Percentiles rank a stretch among this genome's conserved stretches.
Evolutionary conservation across 2,329 filamentous ascomycete genomes (phyloP).

Genomic region (Amauroascus verrucosus): DNA sequence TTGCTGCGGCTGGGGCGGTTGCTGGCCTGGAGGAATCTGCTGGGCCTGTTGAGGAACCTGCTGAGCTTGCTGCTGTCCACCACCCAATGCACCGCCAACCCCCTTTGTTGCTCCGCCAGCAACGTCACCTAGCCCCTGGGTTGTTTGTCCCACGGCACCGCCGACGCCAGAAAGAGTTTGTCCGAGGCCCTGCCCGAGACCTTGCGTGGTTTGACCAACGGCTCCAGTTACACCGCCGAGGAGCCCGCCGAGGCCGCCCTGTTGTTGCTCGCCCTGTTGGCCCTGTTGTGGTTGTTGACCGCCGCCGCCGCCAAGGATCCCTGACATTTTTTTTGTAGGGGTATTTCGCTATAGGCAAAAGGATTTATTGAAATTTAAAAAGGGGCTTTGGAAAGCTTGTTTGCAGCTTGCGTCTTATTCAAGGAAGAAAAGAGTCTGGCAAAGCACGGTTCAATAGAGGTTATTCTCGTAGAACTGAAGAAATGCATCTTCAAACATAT

Average conservation of each 20-base stretch:
- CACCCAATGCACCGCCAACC: constrained; percentile 10
- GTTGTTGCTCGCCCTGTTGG: constrained; percentile 7
- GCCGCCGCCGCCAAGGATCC: constrained; percentile 8
- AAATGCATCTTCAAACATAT: no score
- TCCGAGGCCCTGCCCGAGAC: constrained; percentile 10
- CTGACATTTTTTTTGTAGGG: constrained; percentile 5
- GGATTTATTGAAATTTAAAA: neutral
- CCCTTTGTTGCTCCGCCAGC: constrained; percentile 10
- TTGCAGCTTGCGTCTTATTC: neutral
- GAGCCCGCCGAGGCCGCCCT: constrained; percentile 6
- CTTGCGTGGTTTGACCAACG: constrained; percentile 10
- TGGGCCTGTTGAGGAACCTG: constrained; percentile 6
- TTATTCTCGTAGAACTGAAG: neutral
- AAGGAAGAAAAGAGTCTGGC: neutral
- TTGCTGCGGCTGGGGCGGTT: constrained; percentile 4
- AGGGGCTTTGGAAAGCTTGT: neutral
- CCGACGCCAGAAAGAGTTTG: constrained; percentile 11
- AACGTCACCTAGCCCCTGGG: constrained; percentile 10
- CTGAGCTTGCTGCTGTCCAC: constrained; percentile 7
- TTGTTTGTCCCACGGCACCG: constrained; percentile 11
- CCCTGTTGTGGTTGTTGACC: neutral
- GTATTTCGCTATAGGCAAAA: neutral
- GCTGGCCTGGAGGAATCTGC: constrained; percentile 3
- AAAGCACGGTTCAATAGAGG: no score
- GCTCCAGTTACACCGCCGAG: constrained; percentile 12